Evolutionary conservation across 176 grass and related monocot genomes (phyloP).

Genomic region (Oryza meyeriana): DNA sequence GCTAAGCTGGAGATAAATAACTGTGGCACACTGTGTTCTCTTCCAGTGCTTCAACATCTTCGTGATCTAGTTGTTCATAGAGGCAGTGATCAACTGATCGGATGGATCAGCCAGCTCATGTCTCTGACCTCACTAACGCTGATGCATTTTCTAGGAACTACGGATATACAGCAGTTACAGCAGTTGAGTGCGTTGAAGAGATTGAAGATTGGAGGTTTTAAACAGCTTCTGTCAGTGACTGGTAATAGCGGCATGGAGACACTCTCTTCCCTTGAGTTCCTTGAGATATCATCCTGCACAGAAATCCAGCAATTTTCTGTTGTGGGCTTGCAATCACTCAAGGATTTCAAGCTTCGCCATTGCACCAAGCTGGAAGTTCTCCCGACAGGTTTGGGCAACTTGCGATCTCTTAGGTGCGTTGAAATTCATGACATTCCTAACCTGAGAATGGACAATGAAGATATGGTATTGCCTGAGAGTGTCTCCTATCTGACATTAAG

Average conservation of each 20-base stretch:
- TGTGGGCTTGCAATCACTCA: neutral
- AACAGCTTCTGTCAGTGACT: neutral
- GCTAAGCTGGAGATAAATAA: conserved; percentile 26
- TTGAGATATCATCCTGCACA: conserved; percentile 27
- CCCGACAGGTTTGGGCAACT: neutral
- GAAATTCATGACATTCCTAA: conserved; percentile 16
- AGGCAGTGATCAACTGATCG: conserved; percentile 7
- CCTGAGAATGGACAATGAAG: neutral
- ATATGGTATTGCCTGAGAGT: neutral
- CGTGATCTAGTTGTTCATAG: neutral
- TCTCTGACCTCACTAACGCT: conserved; percentile 25
- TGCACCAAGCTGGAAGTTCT: neutral
- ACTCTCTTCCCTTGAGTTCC: conserved; percentile 10
- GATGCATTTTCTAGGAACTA: neutral
- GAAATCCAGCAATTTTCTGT: neutral
- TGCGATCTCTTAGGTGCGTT: neutral
- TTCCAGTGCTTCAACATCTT: conserved; percentile 4
- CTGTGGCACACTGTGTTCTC: neutral
- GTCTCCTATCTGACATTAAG: conserved; percentile 8
- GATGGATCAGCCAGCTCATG: conserved; percentile 1
- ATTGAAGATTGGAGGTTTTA: conserved; percentile 13
- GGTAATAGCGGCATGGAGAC: neutral
- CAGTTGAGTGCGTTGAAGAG: conserved; percentile 8
- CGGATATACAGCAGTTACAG: neutral
- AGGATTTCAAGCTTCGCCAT: conserved; percentile 22